Evolutionary conservation across 2,329 filamentous ascomycete genomes (phyloP), one percentile per base, ranked within the genome.

Genomic region (Lecanoromycetidae sp.): DNA sequence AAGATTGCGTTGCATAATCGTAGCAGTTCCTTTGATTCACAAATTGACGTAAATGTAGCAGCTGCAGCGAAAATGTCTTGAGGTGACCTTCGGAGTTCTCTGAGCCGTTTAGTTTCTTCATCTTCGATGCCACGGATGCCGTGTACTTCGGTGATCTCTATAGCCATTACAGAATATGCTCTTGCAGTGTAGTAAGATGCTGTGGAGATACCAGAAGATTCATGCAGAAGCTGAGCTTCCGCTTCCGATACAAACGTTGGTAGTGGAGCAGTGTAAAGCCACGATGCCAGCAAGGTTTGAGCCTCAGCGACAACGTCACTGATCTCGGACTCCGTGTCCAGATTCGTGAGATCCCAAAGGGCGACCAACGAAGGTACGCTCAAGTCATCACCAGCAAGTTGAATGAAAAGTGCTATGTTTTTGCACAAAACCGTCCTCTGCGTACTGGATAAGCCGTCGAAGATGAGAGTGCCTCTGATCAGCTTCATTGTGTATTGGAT

Each of bases 401-500:
- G 70, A 2, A 74, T 57, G 2, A 70, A 71, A n/a, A 79, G 57
- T 13, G 71, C 67, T 5, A 80, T 61, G 49, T 73, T 71, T 22
- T 64, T 66, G 30, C 75, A 66, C 3, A 76, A 50, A n/a, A 63
- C 57, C 46, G 64, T 59, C 20, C 60, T 56, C 41, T 61, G 52
- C 34, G 62, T 60, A 35, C 61, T 39, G 32, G 61, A 54, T 6
- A 67, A 42, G 27, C 56, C 53, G 12, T 60, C 54, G 10, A 64
- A 53, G 3, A 66, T 43, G 17, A 66, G 60, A 2, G 62, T 62
- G 1, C 61, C 61, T 15, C 66, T 64, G 26, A 87, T 59, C 0
- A 91, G 60, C 40, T 72, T 72, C 5, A 71, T 69, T 0, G 78
- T 74, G 60, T 87, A 94, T 40, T 82, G 70, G 1, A 82, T 78